Base-by-base conservation (phyloP, 2,329 filamentous ascomycete species). In the Fusarium algeriense region DNA sequence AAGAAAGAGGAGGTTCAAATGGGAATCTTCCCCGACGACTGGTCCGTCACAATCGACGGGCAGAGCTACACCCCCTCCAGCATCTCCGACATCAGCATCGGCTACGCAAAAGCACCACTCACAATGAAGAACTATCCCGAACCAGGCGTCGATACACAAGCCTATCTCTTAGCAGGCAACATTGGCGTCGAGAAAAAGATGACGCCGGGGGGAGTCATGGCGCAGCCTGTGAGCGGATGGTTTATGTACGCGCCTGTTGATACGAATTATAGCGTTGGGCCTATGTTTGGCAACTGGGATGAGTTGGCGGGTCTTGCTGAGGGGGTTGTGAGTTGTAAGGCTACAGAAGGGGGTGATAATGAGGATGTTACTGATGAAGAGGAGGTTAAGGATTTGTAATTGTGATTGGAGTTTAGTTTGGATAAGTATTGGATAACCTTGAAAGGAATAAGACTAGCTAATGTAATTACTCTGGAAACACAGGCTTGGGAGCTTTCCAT, bases 51-150 rank as follows among this genome's bases (percentile, higher is more conserved):
- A 17, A 71, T 81, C 3, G 79, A 80, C 19, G 75, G 74, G 3
- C 55, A 81, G 8, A 41, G 69, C 4, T 84, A 83, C 58, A 61
- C 71, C 13, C n/a, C 70, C 0, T 62, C 20, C 12, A 52, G 6
- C 76, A 19, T 54, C 67, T n/a, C 69, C 15, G 54, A 77, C 2
- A 56, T 84, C 4, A 77, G 81, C 2, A 78, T 82, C 7, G 81
- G 82, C 15, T 84, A 84, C 54, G 81, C 82, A 8, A 79, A 78
- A 35, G 80, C 79, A 15, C 81, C 82, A 0, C 76, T 84, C n/a
- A 77, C 77, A 48, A 80, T 84, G 79, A 70, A 76, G 9, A 77
- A 82, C 56, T 79, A 73, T 53, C 75, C 77, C 3, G 48, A 46
- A n/a, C 60, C 60, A 1, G 76, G 76, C 4, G 44, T 60, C 11